These are phyloP conservation scores for Microcos paniculata DNA, from an alignment of 345 rosid species.

Conservation along the genomic window DNA sequence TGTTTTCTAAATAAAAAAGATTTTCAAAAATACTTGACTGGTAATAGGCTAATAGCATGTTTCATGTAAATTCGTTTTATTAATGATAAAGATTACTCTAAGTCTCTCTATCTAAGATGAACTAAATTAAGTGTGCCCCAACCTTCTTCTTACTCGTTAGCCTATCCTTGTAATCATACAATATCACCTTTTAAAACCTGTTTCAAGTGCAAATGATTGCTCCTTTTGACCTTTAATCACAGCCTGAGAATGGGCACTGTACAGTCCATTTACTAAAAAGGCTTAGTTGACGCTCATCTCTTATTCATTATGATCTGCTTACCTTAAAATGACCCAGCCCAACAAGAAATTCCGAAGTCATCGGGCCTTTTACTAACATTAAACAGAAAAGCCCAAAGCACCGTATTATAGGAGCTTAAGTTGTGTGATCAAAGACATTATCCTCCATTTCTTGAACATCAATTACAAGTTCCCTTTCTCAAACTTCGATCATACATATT, in stretches of 20 bases:
- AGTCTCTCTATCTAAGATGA: neutral
- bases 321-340: neutral
- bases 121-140: neutral
- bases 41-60: neutral
- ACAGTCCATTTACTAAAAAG: neutral
- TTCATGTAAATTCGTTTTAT: conserved; percentile 1
- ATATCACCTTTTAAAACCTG: neutral
- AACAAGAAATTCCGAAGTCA: too few species aligned
- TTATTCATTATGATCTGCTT: neutral
- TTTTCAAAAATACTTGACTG: neutral
- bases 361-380: neutral
- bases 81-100: neutral
- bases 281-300: neutral
- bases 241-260: conserved; percentile 2
- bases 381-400: neutral
- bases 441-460: neutral
- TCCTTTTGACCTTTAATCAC: neutral
- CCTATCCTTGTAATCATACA: neutral
- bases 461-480: neutral
- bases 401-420: neutral
- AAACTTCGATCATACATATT: neutral
- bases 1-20: neutral
- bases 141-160: neutral
- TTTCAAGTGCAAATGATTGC: neutral
- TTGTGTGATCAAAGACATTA: neutral